Percentiles rank a stretch among this genome's conserved stretches.
Conservation (phyloP, 352 stramenopile species). For the Phytophthora cactorum region DNA sequence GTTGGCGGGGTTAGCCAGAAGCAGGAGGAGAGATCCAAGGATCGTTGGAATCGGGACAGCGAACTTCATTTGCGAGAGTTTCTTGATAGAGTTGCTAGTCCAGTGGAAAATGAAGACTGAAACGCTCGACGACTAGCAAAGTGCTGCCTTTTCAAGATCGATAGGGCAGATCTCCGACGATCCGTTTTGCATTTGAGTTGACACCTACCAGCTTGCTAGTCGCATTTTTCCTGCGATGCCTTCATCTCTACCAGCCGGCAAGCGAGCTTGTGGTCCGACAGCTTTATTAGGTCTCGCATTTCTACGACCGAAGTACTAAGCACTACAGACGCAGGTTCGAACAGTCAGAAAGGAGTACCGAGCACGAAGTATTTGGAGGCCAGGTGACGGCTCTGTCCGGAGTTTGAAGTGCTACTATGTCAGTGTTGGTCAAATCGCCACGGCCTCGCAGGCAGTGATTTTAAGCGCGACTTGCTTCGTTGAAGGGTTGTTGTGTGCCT, state of each 20-base stretch:
- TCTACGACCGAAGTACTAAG: no score
- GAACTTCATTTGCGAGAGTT: not conserved
- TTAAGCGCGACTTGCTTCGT: no score
- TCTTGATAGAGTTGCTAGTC: not conserved
- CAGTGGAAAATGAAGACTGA: constrained; percentile 21
- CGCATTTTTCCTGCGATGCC: constrained; percentile 8
- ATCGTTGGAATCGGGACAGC: not conserved
- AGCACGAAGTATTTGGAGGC: constrained; percentile 10
- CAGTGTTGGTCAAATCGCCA: no score
- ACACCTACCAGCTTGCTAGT: constrained; percentile 19
- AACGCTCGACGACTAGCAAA: constrained; percentile 2
- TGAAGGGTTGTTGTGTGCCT: no score
- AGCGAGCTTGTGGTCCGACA: constrained; percentile 13
- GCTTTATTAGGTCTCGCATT: not conserved
- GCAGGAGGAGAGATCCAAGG: not conserved
- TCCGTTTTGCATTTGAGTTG: not conserved
- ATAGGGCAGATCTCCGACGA: not conserved
- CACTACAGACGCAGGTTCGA: not conserved
- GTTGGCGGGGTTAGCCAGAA: not conserved
- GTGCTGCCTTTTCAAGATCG: not conserved
- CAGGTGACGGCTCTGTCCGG: constrained; percentile 14
- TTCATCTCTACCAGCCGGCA: constrained; percentile 4
- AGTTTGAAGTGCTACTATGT: not conserved
- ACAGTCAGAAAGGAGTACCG: not conserved
- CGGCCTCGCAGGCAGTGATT: no score